These are phyloP conservation scores for Aethionema arabicum DNA, from an alignment of 345 rosid species.

Conservation along the genomic window DNA sequence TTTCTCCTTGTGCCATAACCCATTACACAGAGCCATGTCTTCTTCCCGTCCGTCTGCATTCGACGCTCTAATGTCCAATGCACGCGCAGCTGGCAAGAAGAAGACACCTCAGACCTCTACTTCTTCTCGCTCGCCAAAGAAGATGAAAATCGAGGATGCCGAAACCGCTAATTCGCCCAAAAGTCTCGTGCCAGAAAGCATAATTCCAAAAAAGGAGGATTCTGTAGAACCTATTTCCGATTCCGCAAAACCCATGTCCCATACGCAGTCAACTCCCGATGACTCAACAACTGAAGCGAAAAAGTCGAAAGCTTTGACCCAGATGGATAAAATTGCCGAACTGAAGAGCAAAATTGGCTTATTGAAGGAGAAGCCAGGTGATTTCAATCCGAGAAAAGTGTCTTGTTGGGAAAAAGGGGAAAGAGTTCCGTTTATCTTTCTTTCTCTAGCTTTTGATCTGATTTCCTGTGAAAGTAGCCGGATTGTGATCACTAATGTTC, in stretches of 20 bases:
- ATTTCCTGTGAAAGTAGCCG: slow-evolving; percentile 69
- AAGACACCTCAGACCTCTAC: slow-evolving; percentile 34
- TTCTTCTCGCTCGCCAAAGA: slow-evolving; percentile 44
- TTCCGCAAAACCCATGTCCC: slow-evolving; percentile 28
- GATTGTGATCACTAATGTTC: slow-evolving; percentile 82
- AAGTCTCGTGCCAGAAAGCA: slow-evolving; percentile 11
- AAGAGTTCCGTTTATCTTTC: slow-evolving; percentile 77
- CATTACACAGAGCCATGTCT: slow-evolving; percentile 32
- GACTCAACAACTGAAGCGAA: slow-evolving; percentile 27
- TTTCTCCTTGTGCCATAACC: slow-evolving; percentile 2
- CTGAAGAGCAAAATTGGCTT: slow-evolving; percentile 56
- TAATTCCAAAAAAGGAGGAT: slow-evolving; percentile 27
- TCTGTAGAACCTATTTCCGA: slow-evolving; percentile 10
- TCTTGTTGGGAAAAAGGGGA: slow-evolving; percentile 70
- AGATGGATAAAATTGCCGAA: slow-evolving; percentile 39
- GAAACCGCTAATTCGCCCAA: slow-evolving; percentile 17
- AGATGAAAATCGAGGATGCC: slow-evolving; percentile 44
- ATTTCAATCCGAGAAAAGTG: slow-evolving; percentile 56
- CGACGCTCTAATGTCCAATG: slow-evolving; percentile 80
- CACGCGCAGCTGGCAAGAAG: slow-evolving; percentile 65
- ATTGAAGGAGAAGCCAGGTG: slow-evolving; percentile 66
- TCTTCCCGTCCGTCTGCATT: slow-evolving; percentile 72
- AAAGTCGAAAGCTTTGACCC: slow-evolving; percentile 36
- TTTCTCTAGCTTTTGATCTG: slow-evolving; percentile 67
- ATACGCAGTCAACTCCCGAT: slow-evolving; percentile 12